These are phyloP conservation scores for Wallacemonas collosoma DNA, from an alignment of 208 protist species.

Conservation along the genomic window DNA sequence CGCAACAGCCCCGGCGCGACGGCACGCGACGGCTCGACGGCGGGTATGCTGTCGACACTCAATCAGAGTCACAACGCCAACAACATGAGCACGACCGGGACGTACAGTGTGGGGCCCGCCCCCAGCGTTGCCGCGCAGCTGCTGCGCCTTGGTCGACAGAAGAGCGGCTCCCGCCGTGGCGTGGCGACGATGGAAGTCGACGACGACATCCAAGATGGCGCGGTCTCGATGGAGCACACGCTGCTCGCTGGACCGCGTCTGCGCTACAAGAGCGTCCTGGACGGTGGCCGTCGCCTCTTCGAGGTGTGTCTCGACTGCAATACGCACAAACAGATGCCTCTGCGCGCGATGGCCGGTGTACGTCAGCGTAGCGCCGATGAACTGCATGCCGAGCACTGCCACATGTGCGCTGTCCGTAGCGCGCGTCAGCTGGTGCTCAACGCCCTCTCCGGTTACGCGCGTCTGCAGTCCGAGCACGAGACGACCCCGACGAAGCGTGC, in stretches of 20 bases:
- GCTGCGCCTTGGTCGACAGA: constrained; percentile 18
- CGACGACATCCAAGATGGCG: constrained; percentile 21
- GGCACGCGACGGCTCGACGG: background rate
- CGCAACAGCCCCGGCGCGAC: background rate
- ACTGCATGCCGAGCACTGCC: constrained; percentile 88
- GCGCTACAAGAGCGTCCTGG: constrained; percentile 67
- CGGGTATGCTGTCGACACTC: constrained; percentile 5
- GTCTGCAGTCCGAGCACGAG: constrained; percentile 71
- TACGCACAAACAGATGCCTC: constrained; percentile 83
- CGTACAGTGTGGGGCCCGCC: constrained; percentile 18
- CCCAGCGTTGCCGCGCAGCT: constrained; percentile 24
- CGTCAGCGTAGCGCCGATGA: constrained; percentile 70
- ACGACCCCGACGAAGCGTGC: constrained; percentile 59
- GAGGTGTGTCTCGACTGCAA: constrained; percentile 88
- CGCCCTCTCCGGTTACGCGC: constrained; percentile 73
- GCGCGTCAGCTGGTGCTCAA: constrained; percentile 84
- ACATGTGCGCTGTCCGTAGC: constrained; percentile 83
- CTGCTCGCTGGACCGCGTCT: constrained; percentile 75
- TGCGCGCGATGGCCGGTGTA: constrained; percentile 68
- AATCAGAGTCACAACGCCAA: constrained; percentile 19
- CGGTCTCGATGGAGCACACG: constrained; percentile 59
- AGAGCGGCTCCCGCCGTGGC: constrained; percentile 11
- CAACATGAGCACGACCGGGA: constrained; percentile 29
- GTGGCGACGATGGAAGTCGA: background rate
- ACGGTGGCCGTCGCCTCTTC: constrained; percentile 62